Evolutionary conservation across 306 rosid genomes (phyloP), one percentile per base, ranked within the genome.

Genomic region (Cajanus cajan): DNA sequence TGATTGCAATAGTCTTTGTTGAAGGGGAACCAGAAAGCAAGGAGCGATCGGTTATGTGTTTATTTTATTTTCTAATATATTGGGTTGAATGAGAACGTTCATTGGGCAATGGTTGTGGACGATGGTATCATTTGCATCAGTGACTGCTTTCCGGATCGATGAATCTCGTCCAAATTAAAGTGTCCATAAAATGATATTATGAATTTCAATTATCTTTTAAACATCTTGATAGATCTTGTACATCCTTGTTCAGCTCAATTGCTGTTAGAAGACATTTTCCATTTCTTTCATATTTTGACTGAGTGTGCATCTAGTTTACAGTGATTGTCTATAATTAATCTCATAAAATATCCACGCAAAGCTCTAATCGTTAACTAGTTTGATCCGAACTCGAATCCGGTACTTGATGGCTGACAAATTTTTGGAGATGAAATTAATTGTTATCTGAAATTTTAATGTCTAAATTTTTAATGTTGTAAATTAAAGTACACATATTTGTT

Each of bases 111-210:
- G 19, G 44, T 76, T 82, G 68, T 57, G 82, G 80, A 80, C 45
- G 52, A 71, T 76, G 65, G 76, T 65, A 65, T 65, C 84, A 76
- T 75, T 76, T 76, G 85, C 82, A 71, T 76, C 63, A 76, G 80
- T 64, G 79, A 72, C 79, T 76, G 24, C 9, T 80, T 69, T 76
- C 69, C 39, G 22, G 69, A 28, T 80, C 47, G 59, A 75, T 80
- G 84, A 80, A 52, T 71, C 62, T 59, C 78, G 47, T 55, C 82
- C 80, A 54, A 62, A 71, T 62, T 62, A 80, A 80, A 64, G 72
- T 77, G 68, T 80, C 80, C 54, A 40, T 63, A 66, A 71, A 50
- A 66, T 72, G 65, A 24, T 77, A 72, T 80, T 80, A 77, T 85
- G 64, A 76, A 76, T 71, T 82, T 80, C 71, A 50, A 71, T 66